A percentile compares a stretch with the other conserved stretches of the same genome.
Conservation (phyloP, 139 green algal genomes). For the Coelastrella sp. region DNA sequence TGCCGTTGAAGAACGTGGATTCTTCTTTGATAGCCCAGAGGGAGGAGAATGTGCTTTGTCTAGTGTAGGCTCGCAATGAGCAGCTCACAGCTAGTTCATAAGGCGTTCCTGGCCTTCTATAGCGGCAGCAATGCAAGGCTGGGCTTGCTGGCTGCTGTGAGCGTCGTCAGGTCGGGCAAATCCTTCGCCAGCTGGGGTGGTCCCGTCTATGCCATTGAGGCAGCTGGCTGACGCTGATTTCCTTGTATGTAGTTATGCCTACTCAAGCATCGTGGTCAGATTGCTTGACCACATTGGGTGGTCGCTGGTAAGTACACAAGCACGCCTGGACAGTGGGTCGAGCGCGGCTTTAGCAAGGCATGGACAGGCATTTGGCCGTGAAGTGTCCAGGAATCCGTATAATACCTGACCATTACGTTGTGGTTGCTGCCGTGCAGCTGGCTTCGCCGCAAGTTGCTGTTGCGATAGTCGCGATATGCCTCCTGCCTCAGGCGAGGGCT, state of each 20-base stretch:
- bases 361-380: too few relatives aligned
- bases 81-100: neutral
- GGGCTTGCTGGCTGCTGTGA: neutral
- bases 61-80: neutral
- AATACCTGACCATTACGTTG: neutral
- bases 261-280: neutral
- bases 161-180: neutral
- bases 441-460: neutral
- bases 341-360: neutral
- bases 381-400: neutral
- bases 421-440: neutral
- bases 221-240: neutral
- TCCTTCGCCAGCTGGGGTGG: neutral
- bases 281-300: neutral
- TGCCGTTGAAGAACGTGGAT: too few relatives aligned
- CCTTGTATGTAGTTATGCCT: slow-evolving; percentile 2
- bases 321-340: too few relatives aligned
- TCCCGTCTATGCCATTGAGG: neutral
- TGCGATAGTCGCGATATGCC: neutral
- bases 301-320: neutral
- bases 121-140: neutral
- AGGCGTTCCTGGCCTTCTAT: neutral
- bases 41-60: neutral
- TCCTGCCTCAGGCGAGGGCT: neutral
- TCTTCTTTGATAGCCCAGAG: neutral